Conservation (phyloP, 1,139 yeast genomes). For the Hyphopichia fennica region DNA sequence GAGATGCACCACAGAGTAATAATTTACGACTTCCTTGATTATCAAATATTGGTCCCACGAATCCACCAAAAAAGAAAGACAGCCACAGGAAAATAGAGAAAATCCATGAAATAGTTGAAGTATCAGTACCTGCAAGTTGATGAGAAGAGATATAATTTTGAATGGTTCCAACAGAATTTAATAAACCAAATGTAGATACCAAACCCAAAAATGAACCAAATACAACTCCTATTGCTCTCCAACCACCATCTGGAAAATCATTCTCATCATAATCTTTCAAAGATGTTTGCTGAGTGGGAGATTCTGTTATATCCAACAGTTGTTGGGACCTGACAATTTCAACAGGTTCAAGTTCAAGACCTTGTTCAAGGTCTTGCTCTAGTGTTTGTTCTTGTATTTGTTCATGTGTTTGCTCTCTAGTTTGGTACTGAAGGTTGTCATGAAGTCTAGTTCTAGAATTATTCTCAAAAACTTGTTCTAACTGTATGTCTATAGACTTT, state of each 20-base stretch:
- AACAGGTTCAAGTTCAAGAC: neutral
- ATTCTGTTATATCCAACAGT: no score
- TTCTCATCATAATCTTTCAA: neutral
- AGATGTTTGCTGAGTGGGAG: neutral
- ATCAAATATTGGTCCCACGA: conserved; percentile 41
- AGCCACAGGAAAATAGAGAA: conserved; percentile 36
- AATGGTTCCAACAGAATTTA: conserved; percentile 38
- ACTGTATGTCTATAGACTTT: no score
- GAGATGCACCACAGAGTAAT: conserved; percentile 23
- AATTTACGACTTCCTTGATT: conserved; percentile 29
- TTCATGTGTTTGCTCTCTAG: no score
- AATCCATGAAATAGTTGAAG: conserved; percentile 26
- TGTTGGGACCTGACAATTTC: no score
- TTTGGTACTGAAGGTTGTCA: no score
- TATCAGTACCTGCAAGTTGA: conserved; percentile 22
- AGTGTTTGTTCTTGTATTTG: neutral
- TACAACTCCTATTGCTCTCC: conserved; percentile 31
- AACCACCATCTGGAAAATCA: conserved; percentile 26
- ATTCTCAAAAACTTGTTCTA: no score
- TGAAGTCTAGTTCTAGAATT: no score
- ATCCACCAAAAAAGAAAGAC: conserved; percentile 30
- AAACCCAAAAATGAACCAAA: conserved; percentile 36
- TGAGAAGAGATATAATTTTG: conserved; percentile 35
- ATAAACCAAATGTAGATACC: conserved; percentile 29
- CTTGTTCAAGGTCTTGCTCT: neutral